Evolutionary conservation across 257 asterid species (phyloP).

Genomic region (Fraxinus cuspidata): DNA sequence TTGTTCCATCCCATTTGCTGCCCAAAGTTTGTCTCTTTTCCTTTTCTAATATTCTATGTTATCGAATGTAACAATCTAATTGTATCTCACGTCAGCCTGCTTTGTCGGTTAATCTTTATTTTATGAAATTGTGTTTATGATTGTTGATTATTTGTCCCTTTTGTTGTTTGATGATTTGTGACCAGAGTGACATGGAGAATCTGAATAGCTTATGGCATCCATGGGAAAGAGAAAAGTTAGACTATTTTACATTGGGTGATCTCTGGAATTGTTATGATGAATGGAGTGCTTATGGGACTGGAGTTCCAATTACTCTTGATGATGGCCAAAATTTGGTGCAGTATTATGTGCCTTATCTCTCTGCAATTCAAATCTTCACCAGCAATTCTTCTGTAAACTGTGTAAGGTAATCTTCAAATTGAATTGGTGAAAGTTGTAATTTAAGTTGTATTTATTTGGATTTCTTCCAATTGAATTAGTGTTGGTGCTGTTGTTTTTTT

Average conservation of each 20-base stretch:
- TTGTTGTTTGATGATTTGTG: background rate
- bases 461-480: background rate
- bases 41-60: background rate
- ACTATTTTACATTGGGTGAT: conserved; percentile 75
- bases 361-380: conserved; percentile 94
- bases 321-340: conserved; percentile 70
- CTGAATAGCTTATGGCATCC: conserved; percentile 95
- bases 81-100: background rate
- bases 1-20: conserved; percentile 42
- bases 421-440: no score
- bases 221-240: conserved; percentile 84
- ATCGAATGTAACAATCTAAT: background rate
- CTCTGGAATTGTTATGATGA: conserved; percentile 87
- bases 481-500: no score
- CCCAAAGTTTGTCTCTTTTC: conserved; percentile 37
- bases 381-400: conserved; percentile 63
- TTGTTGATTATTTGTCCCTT: background rate
- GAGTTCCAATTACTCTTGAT: conserved; percentile 71
- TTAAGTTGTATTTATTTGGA: no score
- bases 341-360: conserved; percentile 90
- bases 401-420: conserved; percentile 52
- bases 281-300: conserved; percentile 95
- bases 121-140: background rate
- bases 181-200: conserved; percentile 73
- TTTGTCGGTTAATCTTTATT: no score